Conservation (phyloP, 805 yeast species). For the Deakozyma indianensis region DNA sequence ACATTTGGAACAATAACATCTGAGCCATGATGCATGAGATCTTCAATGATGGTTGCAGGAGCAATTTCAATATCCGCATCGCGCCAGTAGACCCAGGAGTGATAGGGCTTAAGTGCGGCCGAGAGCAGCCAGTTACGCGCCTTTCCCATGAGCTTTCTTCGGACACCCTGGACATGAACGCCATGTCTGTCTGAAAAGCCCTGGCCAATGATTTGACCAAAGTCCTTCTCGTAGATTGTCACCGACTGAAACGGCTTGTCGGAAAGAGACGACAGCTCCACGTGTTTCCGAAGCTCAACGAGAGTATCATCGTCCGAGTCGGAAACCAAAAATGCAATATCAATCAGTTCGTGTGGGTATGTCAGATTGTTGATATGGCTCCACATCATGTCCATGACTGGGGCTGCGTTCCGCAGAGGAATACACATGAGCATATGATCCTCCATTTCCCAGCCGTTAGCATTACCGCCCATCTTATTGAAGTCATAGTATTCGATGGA, state of each 20-base stretch:
- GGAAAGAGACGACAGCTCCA: slow-evolving; percentile 24
- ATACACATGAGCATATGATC: slow-evolving; percentile 74
- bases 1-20: slow-evolving; percentile 95
- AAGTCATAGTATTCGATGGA: slow-evolving; percentile 57
- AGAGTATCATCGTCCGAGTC: slow-evolving; percentile 81
- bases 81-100: slow-evolving; percentile 94
- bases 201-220: slow-evolving; percentile 88
- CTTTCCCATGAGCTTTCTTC: slow-evolving; percentile 88
- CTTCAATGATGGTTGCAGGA: slow-evolving; percentile 75
- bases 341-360: slow-evolving; percentile 68
- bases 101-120: slow-evolving; percentile 79
- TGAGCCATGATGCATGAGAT: slow-evolving; percentile 77
- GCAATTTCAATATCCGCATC: slow-evolving; percentile 94
- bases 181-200: slow-evolving; percentile 90
- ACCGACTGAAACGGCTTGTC: slow-evolving; percentile 54
- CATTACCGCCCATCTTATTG: slow-evolving; percentile 40
- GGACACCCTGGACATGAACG: slow-evolving; percentile 88
- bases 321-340: slow-evolving; percentile 64
- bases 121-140: slow-evolving; percentile 91
- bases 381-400: slow-evolving; percentile 76
- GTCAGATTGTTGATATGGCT: slow-evolving; percentile 64
- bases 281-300: slow-evolving; percentile 39
- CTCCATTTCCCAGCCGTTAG: slow-evolving; percentile 58
- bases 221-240: slow-evolving; percentile 77
- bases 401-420: slow-evolving; percentile 82